Conservation (phyloP, 257 asterid genomes). For the Scutellaria barbata region DNA sequence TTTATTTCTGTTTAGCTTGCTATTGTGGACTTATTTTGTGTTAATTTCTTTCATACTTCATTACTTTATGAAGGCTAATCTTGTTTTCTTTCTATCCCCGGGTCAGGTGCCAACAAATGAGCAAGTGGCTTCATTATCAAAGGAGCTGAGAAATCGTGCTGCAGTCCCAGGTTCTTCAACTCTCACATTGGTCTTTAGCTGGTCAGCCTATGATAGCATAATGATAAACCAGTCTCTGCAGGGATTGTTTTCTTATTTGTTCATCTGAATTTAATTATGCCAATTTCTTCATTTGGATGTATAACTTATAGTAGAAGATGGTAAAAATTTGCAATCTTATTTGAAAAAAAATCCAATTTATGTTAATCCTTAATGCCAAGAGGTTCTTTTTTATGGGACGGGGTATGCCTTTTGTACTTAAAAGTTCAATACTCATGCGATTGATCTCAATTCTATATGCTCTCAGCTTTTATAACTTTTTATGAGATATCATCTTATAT, state of each 20-base stretch:
- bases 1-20: not conserved
- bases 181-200: constrained; percentile 31
- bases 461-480: constrained; percentile 7
- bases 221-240: not conserved
- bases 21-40: not conserved
- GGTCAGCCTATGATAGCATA: constrained; percentile 20
- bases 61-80: not conserved
- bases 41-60: not conserved
- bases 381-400: not conserved
- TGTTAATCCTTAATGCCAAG: not conserved
- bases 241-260: too few relatives aligned
- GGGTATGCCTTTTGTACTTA: constrained; percentile 11
- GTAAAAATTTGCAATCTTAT: not conserved
- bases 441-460: constrained; percentile 9
- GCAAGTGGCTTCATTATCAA: constrained; percentile 86
- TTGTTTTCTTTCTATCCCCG: constrained; percentile 20
- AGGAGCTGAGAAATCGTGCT: constrained; percentile 91
- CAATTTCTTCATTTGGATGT: too few relatives aligned
- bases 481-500: constrained; percentile 24
- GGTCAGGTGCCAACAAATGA: constrained; percentile 84
- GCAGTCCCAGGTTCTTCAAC: constrained; percentile 73
- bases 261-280: too few relatives aligned
- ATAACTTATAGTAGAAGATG: not conserved
- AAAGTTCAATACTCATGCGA: not conserved
- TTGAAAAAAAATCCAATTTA: not conserved